Evolutionary conservation across 108 stramenopile species (phyloP).

Genomic region (Ochromonas danica): DNA sequence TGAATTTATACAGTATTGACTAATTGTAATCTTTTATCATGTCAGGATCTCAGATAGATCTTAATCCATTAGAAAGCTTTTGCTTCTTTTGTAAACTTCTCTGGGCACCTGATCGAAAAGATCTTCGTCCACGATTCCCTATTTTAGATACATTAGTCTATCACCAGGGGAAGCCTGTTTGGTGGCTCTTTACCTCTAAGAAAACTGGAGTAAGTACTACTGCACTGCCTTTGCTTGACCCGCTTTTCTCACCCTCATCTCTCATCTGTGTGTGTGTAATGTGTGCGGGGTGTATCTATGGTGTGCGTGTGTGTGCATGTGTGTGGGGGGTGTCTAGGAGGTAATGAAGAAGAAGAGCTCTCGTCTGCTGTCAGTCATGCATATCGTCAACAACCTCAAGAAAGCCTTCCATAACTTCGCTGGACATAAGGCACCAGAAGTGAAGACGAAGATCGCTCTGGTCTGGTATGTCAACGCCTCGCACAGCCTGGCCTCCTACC

Average conservation of each 20-base stretch:
- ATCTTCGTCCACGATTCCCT: not conserved
- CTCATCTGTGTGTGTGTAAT: too few species aligned
- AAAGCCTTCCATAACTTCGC: not conserved
- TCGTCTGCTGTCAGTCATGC: not conserved
- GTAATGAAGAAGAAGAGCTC: not conserved
- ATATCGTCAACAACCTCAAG: not conserved
- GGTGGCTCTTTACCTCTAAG: not conserved
- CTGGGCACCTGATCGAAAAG: not conserved
- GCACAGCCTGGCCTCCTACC: not conserved
- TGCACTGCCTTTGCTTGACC: not conserved
- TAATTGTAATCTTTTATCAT: too few species aligned
- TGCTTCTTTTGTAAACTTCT: slow-evolving; percentile 4
- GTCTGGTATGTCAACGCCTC: not conserved
- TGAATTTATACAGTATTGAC: too few species aligned
- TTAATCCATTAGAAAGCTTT: slow-evolving; percentile 22
- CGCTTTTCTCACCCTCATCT: too few species aligned
- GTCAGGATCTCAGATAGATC: slow-evolving; percentile 6
- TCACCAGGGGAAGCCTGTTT: not conserved
- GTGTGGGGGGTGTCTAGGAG: too few species aligned
- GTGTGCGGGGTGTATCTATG: too few species aligned
- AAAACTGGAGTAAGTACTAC: not conserved
- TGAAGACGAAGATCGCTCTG: not conserved
- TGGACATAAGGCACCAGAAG: not conserved
- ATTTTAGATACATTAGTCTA: slow-evolving; percentile 7
- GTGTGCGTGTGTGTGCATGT: too few species aligned